Percentiles rank a stretch among this genome's conserved stretches.
These are phyloP conservation scores for Gloeopeniophorella convolvens DNA, from an alignment of 768 basidiomycete species.

Conservation along the genomic window DNA sequence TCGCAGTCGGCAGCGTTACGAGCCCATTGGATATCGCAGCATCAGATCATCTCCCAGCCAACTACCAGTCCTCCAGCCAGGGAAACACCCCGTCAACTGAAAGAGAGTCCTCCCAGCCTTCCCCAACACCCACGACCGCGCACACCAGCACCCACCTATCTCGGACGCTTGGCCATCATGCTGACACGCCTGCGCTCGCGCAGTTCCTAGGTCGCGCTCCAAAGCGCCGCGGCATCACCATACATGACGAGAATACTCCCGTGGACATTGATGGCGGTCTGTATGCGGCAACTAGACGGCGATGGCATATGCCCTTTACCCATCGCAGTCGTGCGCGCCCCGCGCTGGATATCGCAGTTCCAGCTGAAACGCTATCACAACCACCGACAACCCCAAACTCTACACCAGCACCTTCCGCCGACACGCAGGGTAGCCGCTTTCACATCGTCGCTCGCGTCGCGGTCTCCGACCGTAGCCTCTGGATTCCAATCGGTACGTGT, in stretches of 20 bases:
- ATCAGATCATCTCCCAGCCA: not conserved
- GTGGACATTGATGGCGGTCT: conserved; percentile 30
- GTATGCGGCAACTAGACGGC: not conserved
- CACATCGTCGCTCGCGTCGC: conserved; percentile 40
- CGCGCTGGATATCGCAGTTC: conserved; percentile 27
- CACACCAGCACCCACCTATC: conserved; percentile 34
- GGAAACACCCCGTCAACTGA: not conserved
- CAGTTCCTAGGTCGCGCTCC: conserved; percentile 42
- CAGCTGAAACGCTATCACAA: not conserved
- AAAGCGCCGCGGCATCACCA: conserved; percentile 37
- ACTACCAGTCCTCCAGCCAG: not conserved
- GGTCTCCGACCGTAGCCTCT: conserved; percentile 40
- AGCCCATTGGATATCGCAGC: conserved; percentile 23
- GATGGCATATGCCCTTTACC: conserved; percentile 35
- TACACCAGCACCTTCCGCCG: not conserved
- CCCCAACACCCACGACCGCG: not conserved
- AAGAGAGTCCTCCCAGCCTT: conserved; percentile 18
- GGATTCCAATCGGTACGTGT: conserved; percentile 34
- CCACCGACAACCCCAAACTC: not conserved
- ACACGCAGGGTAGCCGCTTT: conserved; percentile 34
- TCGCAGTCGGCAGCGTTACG: conserved; percentile 37
- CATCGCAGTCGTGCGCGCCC: conserved; percentile 39
- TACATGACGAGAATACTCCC: conserved; percentile 28
- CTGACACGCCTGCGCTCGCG: conserved; percentile 45
- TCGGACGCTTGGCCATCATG: conserved; percentile 43